These are phyloP conservation scores for Pezicula neosporulosa DNA, from an alignment of 2,329 filamentous ascomycete genomes.

Conservation along the genomic window DNA sequence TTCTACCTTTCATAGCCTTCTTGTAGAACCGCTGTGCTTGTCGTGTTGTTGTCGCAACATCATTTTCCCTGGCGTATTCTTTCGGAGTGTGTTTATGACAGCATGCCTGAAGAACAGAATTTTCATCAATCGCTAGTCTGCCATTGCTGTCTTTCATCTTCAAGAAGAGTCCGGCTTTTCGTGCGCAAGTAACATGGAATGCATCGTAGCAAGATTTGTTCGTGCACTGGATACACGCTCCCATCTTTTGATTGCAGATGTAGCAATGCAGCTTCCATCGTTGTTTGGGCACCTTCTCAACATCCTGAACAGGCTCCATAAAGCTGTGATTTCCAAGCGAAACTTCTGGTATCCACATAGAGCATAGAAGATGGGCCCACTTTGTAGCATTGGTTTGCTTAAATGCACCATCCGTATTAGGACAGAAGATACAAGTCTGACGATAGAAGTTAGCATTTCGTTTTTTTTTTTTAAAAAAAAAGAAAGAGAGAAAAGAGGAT, in stretches of 20 bases:
- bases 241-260: conserved; percentile 96
- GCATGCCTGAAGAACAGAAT: conserved; percentile 84
- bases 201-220: conserved; percentile 97
- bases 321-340: conserved; percentile 93
- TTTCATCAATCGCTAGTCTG: conserved; percentile 71
- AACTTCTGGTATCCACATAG: conserved; percentile 98
- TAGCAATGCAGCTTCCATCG: conserved; percentile 95
- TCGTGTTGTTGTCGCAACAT: conserved; percentile 74
- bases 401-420: conserved; percentile 95
- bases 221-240: conserved; percentile 95
- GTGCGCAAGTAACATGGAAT: conserved; percentile 95
- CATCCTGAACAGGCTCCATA: conserved; percentile 97
- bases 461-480: too few relatives aligned
- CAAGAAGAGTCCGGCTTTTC: conserved; percentile 80
- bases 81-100: conserved; percentile 92
- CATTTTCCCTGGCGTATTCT: conserved; percentile 85
- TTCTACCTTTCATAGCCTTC: conserved; percentile 79
- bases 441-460: conserved; percentile 12
- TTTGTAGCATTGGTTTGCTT: conserved; percentile 96
- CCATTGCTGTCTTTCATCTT: conserved; percentile 95
- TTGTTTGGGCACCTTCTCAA: conserved; percentile 93
- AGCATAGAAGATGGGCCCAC: conserved; percentile 94
- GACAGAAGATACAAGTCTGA: conserved; percentile 94
- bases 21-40: conserved; percentile 89
- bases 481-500: neutral